phyloP scores from a whole-genome alignment of 31 red algal species.

The Asparagopsis taxiformis region DNA sequence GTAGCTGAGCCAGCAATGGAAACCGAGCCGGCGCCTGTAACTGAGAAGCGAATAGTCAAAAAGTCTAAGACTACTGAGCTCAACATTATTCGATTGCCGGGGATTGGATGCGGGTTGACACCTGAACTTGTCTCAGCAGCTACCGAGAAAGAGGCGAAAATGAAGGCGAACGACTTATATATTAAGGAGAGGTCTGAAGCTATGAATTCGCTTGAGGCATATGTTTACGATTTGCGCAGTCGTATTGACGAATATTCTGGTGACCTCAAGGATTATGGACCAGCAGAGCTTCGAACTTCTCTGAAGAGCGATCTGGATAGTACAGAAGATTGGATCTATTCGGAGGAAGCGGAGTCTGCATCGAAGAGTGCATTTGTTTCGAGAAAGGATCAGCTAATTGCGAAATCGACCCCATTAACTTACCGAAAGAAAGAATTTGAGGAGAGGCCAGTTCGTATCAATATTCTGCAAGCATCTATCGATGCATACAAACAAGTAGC shows the following conservation, averaged over 20 bases:
- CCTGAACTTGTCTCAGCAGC: conserved; percentile 19
- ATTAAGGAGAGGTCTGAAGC: conserved; percentile 86
- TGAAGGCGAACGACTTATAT: conserved; percentile 91
- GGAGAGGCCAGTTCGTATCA: conserved; percentile 65
- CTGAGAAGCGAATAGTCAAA: conserved; percentile 61
- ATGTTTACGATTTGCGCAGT: conserved; percentile 93
- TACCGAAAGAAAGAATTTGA: conserved; percentile 81
- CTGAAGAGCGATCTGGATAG: conserved; percentile 66
- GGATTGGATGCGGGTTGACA: conserved; percentile 28
- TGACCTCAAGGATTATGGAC: conserved; percentile 70
- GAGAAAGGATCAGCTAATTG: conserved; percentile 39
- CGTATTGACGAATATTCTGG: conserved; percentile 74
- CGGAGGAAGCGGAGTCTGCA: conserved; percentile 76
- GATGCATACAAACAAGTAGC: conserved; percentile 57
- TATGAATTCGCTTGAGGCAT: conserved; percentile 95
- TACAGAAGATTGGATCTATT: conserved; percentile 98
- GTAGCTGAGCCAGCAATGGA: conserved; percentile 2
- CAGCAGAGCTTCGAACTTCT: conserved; percentile 20
- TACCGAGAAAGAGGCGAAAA: conserved; percentile 78
- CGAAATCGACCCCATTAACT: conserved; percentile 38
- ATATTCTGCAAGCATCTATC: conserved; percentile 43
- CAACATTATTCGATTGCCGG: conserved; percentile 21
- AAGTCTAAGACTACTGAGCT: conserved; percentile 69
- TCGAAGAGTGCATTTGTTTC: conserved; percentile 85
- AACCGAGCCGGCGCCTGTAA: conserved; percentile 21